phyloP scores from a whole-genome alignment of 2,329 filamentous ascomycete species.

The Aureobasidium sp. region DNA sequence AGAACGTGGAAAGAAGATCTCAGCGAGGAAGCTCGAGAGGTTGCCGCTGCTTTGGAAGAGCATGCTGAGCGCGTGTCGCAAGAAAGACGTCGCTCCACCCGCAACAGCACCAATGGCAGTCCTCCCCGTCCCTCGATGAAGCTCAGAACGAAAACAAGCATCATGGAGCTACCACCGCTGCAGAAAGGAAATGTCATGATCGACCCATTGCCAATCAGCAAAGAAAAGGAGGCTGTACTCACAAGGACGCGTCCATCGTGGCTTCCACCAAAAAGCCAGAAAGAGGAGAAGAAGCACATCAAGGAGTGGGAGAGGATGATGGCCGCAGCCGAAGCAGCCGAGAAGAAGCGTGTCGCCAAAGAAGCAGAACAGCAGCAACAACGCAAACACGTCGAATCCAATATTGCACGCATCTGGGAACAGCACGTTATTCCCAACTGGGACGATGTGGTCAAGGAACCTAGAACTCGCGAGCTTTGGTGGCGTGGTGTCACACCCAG shows the following conservation, averaged over 20 bases:
- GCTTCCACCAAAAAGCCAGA: conserved; percentile 80
- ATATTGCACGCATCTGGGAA: conserved; percentile 60
- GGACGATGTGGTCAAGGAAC: conserved; percentile 62
- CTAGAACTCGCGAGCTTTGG: conserved; percentile 68
- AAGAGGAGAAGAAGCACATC: conserved; percentile 83
- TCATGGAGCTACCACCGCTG: conserved; percentile 54
- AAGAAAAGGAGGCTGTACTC: conserved; percentile 78
- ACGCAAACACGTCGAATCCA: conserved; percentile 45
- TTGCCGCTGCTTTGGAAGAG: conserved; percentile 76
- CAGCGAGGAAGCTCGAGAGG: conserved; percentile 62
- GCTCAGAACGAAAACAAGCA: conserved; percentile 23
- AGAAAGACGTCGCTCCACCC: conserved; percentile 12
- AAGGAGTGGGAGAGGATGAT: conserved; percentile 83
- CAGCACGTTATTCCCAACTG: conserved; percentile 69
- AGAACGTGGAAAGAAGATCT: conserved; percentile 71
- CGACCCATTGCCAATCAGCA: conserved; percentile 74
- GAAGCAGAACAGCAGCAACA: conserved; percentile 47
- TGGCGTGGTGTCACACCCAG: conserved; percentile 71
- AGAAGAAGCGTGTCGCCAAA: conserved; percentile 44
- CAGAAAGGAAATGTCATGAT: conserved; percentile 74
- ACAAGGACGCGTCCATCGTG: conserved; percentile 72
- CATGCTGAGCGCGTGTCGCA: conserved; percentile 50
- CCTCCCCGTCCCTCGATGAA: conserved; percentile 24
- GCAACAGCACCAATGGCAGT: conserved; percentile 22
- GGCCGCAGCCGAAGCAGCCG: conserved; percentile 52